Base-by-base conservation (phyloP, 2,329 filamentous ascomycete species). In the Xylaria sp. region DNA sequence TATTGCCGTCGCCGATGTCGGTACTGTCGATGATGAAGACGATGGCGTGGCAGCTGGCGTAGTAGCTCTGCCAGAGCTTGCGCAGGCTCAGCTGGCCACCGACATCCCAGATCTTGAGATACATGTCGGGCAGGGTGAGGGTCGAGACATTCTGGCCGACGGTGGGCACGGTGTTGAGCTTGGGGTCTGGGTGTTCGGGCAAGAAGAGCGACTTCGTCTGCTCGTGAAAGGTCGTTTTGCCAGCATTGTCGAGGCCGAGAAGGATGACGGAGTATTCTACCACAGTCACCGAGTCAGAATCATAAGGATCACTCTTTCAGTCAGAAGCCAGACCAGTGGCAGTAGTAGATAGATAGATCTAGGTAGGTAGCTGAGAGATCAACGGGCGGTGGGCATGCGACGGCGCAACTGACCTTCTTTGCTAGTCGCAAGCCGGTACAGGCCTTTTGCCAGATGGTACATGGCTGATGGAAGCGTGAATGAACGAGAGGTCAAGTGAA, bases 71-170 rank as follows among this genome's bases (percentile, higher is more conserved):
- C 94, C 94, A 99, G 37, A 97, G 84, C 64, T 89, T 88, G 63
- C 94, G 88, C 71, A 99, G 83, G 34, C 85, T 89, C 71, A 94
- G 86, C 76, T 99, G 94, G 5, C 94, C 94, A 65, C 94, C 94
- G 0, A 99, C 91, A 73, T 99, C 94, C 94, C 94, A 97, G 69
- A 99, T 89, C 80, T 97, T 96, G 71, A 99, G 82, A 79, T 97
- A 97, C 85, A 97, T 93, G 74, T 96, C 91, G 13, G 91, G 89
- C 23, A 97, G 82, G 19, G 89, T 86, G 72, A 99, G 90, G 52
- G 92, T 94, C 63, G 91, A 90, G 65, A 97, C 92, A 76, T 97
- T 97, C 75, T 97, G 94, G 66, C 94, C 94, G 68, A 97, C 93
- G 18, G 94, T 99, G 34, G 94, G 94, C 6, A 97, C 93, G 50